Conservation (phyloP, 148 eudicot species). For the Vaccinium macrocarpon region DNA sequence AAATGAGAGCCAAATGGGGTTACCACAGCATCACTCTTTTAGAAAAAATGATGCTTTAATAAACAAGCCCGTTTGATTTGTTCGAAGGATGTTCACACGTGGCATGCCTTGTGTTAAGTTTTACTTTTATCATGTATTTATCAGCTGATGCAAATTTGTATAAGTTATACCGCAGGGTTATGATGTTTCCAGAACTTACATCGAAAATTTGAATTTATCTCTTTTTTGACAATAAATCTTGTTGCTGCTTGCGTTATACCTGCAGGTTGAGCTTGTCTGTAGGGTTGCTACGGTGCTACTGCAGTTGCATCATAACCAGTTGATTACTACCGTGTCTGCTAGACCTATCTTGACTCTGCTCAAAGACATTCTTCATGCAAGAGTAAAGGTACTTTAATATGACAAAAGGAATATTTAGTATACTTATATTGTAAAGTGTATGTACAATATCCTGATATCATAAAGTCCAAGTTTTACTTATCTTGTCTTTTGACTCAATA, state of each 20-base stretch:
- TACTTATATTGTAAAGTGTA: no score
- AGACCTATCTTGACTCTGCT: slow-evolving; percentile 65
- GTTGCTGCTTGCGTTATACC: not conserved
- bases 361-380: slow-evolving; percentile 64
- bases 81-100: not conserved
- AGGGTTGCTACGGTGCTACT: slow-evolving; percentile 61
- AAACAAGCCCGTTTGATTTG: slow-evolving; percentile 1
- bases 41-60: not conserved
- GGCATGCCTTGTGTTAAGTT: not conserved
- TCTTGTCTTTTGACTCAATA: not conserved
- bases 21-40: not conserved
- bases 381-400: slow-evolving; percentile 68
- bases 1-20: not conserved
- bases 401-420: not conserved
- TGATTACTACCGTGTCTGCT: slow-evolving; percentile 66
- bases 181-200: not conserved
- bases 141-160: not conserved
- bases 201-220: not conserved
- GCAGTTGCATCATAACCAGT: slow-evolving; percentile 78
- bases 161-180: not conserved
- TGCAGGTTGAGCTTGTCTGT: slow-evolving; percentile 91
- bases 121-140: not conserved
- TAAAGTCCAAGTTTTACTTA: not conserved
- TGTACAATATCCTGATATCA: not conserved
- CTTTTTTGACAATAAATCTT: not conserved